Evolutionary conservation across 78 protist genomes (phyloP), one percentile per base, ranked within the genome.

Genomic region (Ministeria vibrans): DNA sequence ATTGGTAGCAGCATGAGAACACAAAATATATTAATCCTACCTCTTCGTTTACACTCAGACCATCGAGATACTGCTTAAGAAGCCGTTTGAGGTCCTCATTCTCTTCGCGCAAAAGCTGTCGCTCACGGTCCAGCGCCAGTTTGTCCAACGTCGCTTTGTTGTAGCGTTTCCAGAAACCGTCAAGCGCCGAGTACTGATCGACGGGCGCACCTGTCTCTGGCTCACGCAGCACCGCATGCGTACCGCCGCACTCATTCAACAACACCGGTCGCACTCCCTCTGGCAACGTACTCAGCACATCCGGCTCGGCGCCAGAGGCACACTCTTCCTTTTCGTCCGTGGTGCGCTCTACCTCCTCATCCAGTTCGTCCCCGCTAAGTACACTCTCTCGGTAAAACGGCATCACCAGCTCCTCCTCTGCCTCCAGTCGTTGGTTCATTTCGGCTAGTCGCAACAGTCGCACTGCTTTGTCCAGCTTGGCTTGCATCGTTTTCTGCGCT

Each of bases 21-120:
- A n/a, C n/a, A n/a, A n/a, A n/a, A n/a, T n/a, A n/a, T n/a, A n/a
- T n/a, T n/a, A n/a, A n/a, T n/a, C n/a, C n/a, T n/a, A n/a, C n/a
- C 41, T 75, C 85, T 11, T 82, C 75, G 86, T 76, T 89, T 61
- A 89, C 89, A 0, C 83, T 75, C 53, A 89, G 73, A 32, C 90
- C 89, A 82, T 89, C 89, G 64, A 89, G 81, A 80, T 89, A 89
- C 77, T 82, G 85, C 85, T 79, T 78, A 39, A 89, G 79, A 43
- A 89, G 66, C 44, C 43, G 23, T 32, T 68, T 59, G 73, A 86
- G 68, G 51, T 74, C 63, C 62, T 4, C 55, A 41, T 86, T 86
- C 79, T 86, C 86, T 30, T n/a, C 5, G 18, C 42, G 38, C 34
- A 62, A 15, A 5, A 7, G 18, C 38, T 62, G 38, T 6, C 69